phyloP scores from a whole-genome alignment of 352 stramenopile species.

The Phytophthora pseudosyringae region DNA sequence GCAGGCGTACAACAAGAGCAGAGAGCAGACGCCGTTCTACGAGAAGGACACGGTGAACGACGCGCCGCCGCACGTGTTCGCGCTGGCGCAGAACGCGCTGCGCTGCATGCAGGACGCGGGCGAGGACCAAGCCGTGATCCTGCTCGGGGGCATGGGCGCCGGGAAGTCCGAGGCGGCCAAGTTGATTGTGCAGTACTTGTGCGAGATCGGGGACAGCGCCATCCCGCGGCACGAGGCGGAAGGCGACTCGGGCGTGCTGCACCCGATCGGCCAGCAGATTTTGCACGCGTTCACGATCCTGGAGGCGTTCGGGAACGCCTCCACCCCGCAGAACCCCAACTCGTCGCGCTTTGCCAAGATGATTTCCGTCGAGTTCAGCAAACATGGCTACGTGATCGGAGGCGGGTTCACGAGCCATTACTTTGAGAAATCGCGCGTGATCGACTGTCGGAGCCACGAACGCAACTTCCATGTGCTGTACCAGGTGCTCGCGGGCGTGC shows the following conservation, averaged over 20 bases:
- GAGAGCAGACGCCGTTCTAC: slow-evolving; percentile 58
- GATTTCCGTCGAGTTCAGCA: slow-evolving; percentile 85
- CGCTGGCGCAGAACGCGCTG: slow-evolving; percentile 79
- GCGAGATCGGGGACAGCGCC: slow-evolving; percentile 72
- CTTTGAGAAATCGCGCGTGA: slow-evolving; percentile 86
- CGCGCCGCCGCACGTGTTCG: slow-evolving; percentile 77
- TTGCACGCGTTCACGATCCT: slow-evolving; percentile 82
- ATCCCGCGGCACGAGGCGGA: slow-evolving; percentile 43
- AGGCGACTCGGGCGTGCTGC: slow-evolving; percentile 57
- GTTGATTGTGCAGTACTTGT: slow-evolving; percentile 85
- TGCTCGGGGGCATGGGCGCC: slow-evolving; percentile 74
- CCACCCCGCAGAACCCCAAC: slow-evolving; percentile 66
- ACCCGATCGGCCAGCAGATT: slow-evolving; percentile 85
- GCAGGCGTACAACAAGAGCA: slow-evolving; percentile 77
- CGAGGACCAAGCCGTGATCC: slow-evolving; percentile 80
- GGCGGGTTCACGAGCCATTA: slow-evolving; percentile 85
- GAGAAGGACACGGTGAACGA: slow-evolving; percentile 68
- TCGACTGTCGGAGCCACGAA: slow-evolving; percentile 74
- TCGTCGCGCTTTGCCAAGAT: slow-evolving; percentile 85
- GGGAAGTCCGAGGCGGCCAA: slow-evolving; percentile 86
- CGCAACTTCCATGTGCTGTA: slow-evolving; percentile 96
- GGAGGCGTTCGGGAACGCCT: slow-evolving; percentile 77
- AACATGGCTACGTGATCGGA: slow-evolving; percentile 77
- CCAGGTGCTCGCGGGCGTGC: slow-evolving; percentile 83
- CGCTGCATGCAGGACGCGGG: slow-evolving; percentile 79